A percentile compares a stretch with the other conserved stretches of the same genome.
These are phyloP conservation scores for Vigna reflexopilosa DNA, from an alignment of 306 rosid species.

Conservation along the genomic window DNA sequence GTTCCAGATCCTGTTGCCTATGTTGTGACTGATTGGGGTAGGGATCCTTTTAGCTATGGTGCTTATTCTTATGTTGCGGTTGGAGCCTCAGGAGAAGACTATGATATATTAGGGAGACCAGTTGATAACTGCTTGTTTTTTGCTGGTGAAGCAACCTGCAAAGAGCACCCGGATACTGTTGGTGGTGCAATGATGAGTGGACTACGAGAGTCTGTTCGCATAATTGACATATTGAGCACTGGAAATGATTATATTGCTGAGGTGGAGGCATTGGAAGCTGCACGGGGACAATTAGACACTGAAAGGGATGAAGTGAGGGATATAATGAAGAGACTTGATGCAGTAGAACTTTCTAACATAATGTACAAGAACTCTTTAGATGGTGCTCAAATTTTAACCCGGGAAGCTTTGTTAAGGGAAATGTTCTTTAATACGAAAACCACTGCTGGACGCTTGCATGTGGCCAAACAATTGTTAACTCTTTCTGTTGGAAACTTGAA, in stretches of 20 bases:
- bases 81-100: conserved; percentile 99
- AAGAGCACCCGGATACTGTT: conserved; percentile 99
- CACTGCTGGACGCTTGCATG: conserved; percentile 85
- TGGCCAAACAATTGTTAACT: conserved; percentile 82
- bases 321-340: conserved; percentile 84
- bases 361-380: conserved; percentile 74
- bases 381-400: conserved; percentile 65
- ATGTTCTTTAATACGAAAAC: conserved; percentile 86
- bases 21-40: conserved; percentile 99
- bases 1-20: conserved; percentile 94
- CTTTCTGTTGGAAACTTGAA: conserved; percentile 81
- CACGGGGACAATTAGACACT: conserved; percentile 76
- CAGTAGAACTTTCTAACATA: conserved; percentile 76
- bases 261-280: conserved; percentile 88
- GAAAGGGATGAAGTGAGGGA: conserved; percentile 99
- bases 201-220: conserved; percentile 95
- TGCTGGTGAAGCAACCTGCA: conserved; percentile 99
- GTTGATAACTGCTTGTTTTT: conserved; percentile 93
- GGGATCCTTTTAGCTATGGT: conserved; percentile 96
- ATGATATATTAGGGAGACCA: conserved; percentile 90
- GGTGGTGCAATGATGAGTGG: conserved; percentile 99
- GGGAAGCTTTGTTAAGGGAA: conserved; percentile 74
- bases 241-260: conserved; percentile 95
- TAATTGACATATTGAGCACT: conserved; percentile 75
- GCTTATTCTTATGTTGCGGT: conserved; percentile 96